Conservation (phyloP, 192 early-diverging fungal genomes). For the Phlyctochytrium bullatum region DNA sequence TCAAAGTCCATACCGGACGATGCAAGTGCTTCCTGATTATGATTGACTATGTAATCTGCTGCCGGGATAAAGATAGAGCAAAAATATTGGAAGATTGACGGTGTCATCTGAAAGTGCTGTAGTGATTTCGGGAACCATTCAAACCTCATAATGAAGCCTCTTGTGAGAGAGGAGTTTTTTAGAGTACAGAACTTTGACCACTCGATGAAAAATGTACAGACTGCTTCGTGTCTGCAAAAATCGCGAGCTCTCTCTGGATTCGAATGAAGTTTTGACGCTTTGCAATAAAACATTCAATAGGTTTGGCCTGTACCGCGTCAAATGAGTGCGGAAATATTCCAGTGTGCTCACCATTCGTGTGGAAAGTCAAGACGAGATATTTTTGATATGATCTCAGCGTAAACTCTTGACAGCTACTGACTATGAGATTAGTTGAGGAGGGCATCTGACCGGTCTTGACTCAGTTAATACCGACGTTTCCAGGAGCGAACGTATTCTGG, state of each 20-base stretch:
- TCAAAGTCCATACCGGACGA: not conserved
- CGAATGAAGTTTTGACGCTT: not conserved
- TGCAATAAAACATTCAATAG: not conserved
- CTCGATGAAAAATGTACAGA: not conserved
- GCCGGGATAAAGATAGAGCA: not conserved
- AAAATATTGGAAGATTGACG: not conserved
- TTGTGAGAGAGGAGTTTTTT: not conserved
- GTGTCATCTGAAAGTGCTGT: slow-evolving; percentile 1
- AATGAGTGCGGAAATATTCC: not conserved
- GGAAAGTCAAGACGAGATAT: slow-evolving; percentile 89
- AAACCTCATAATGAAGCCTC: not conserved
- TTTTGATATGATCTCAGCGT: slow-evolving; percentile 73
- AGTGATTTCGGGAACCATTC: not conserved
- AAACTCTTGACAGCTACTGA: slow-evolving; percentile 18
- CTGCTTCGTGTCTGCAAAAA: not conserved
- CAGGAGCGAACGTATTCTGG: slow-evolving; percentile 60
- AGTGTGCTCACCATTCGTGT: slow-evolving; percentile 63
- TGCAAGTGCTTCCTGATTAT: not conserved
- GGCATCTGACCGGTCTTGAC: slow-evolving; percentile 53
- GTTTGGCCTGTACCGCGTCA: not conserved
- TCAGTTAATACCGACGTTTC: slow-evolving; percentile 69
- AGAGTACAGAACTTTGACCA: not conserved
- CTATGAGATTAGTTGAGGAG: not conserved
- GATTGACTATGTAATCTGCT: not conserved
- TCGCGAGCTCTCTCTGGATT: not conserved